A percentile compares a stretch with the other conserved stretches of the same genome.
These are phyloP conservation scores for Penicillium lagena DNA, from an alignment of 495 filamentous ascomycete genomes.

Conservation along the genomic window DNA sequence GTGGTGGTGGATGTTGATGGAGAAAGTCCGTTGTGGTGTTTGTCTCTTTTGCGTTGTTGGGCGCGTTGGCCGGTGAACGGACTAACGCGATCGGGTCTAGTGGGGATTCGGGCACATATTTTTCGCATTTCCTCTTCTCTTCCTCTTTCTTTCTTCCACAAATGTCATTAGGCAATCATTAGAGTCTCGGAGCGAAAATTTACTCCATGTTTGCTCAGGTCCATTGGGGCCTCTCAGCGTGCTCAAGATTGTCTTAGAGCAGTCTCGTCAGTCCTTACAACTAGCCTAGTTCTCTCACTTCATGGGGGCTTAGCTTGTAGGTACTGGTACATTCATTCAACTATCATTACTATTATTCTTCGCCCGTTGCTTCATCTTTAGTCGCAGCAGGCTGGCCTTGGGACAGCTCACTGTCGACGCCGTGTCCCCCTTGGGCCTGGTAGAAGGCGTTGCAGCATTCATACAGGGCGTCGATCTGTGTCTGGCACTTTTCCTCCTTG, in stretches of 20 bases:
- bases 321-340: slow-evolving; percentile 39
- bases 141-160: slow-evolving; percentile 53
- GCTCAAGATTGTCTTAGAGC: slow-evolving; percentile 98
- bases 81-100: slow-evolving; percentile 7
- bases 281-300: slow-evolving; percentile 51
- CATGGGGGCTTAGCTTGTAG: slow-evolving; percentile 48
- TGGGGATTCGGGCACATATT: slow-evolving; percentile 21
- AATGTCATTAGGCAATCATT: slow-evolving; percentile 96
- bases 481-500: slow-evolving; percentile 76
- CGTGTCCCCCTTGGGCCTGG: slow-evolving; percentile 63
- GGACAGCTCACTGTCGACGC: slow-evolving; percentile 80
- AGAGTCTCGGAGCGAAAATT: slow-evolving; percentile 98
- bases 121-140: slow-evolving; percentile 34
- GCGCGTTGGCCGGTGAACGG: slow-evolving; percentile 24
- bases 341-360: slow-evolving; percentile 16
- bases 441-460: slow-evolving; percentile 93
- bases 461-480: slow-evolving; percentile 84
- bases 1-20: slow-evolving; percentile 6
- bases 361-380: slow-evolving; percentile 83
- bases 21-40: slow-evolving; percentile 7
- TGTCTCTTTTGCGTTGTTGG: slow-evolving; percentile 29
- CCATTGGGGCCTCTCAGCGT: slow-evolving; percentile 76
- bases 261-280: slow-evolving; percentile 59
- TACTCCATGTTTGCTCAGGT: slow-evolving; percentile 91
- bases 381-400: slow-evolving; percentile 64